Evolutionary conservation across 2,329 filamentous ascomycete species (phyloP).

Genomic region (Furcasterigmium furcatum): DNA sequence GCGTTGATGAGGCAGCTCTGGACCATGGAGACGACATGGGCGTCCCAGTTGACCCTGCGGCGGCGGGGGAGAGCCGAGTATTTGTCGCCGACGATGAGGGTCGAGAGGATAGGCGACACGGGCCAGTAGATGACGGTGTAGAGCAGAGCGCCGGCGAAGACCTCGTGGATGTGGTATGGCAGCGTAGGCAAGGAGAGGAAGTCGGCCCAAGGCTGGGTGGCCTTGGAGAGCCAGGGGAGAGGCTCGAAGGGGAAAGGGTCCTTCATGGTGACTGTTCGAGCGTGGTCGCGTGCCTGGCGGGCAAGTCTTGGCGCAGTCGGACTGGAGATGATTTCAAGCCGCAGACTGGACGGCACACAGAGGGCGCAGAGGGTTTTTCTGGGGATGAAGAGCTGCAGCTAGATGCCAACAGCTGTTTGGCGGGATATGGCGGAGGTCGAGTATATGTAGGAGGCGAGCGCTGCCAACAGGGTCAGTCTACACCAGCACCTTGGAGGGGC

Average conservation of each 20-base stretch:
- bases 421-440: no score
- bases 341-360: no score
- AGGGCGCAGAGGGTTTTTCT: no score
- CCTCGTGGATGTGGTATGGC: constrained; percentile 75
- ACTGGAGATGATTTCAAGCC: no score
- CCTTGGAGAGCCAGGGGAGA: constrained; percentile 51
- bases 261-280: constrained; percentile 51
- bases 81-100: constrained; percentile 54
- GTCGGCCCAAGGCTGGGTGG: constrained; percentile 63
- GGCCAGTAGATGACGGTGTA: constrained; percentile 68
- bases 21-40: constrained; percentile 79
- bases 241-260: constrained; percentile 69
- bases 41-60: constrained; percentile 74
- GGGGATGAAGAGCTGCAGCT: no score
- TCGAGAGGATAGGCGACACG: constrained; percentile 66
- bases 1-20: constrained; percentile 71
- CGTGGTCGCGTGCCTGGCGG: background rate
- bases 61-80: constrained; percentile 65
- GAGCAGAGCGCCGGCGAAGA: constrained; percentile 60
- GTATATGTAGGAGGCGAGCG: no score
- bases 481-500: no score
- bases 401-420: no score
- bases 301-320: no score
- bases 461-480: no score
- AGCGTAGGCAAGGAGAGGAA: constrained; percentile 61